Conservation (phyloP, 2,329 filamentous ascomycete species). For the Purpureocillium lavendulum region DNA sequence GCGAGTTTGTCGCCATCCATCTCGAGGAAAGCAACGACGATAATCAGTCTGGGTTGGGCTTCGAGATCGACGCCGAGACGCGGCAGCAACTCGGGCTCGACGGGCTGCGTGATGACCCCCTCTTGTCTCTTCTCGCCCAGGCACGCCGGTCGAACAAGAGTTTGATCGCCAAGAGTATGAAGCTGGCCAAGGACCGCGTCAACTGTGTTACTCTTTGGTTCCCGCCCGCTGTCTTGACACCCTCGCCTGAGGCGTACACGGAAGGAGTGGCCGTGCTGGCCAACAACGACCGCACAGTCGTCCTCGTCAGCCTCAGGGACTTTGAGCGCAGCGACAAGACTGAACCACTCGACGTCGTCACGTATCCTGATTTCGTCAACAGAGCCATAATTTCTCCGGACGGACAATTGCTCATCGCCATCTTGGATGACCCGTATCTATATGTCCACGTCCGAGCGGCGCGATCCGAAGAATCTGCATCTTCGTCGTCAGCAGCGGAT, state of each 20-base stretch:
- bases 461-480: slow-evolving; percentile 19
- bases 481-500: slow-evolving; percentile 9
- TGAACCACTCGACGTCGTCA: slow-evolving; percentile 60
- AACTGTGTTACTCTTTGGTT: slow-evolving; percentile 61
- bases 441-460: slow-evolving; percentile 65
- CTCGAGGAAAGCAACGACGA: slow-evolving; percentile 35
- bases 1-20: slow-evolving; percentile 76
- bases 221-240: slow-evolving; percentile 27
- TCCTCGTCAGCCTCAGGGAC: slow-evolving; percentile 68
- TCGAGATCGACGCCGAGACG: slow-evolving; percentile 8
- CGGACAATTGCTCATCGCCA: slow-evolving; percentile 68
- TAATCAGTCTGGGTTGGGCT: slow-evolving; percentile 15
- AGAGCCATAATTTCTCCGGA: slow-evolving; percentile 91
- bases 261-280: slow-evolving; percentile 62
- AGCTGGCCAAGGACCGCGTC: slow-evolving; percentile 51
- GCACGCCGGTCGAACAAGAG: slow-evolving; percentile 32
- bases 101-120: slow-evolving; percentile 22
- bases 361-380: slow-evolving; percentile 81
- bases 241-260: slow-evolving; percentile 31
- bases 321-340: slow-evolving; percentile 34
- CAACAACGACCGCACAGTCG: slow-evolving; percentile 88
- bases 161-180: slow-evolving; percentile 40
- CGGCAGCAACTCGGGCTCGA: slow-evolving; percentile 22
- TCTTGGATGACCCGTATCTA: slow-evolving; percentile 79
- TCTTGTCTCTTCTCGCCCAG: slow-evolving; percentile 28